Base-by-base conservation (phyloP, 768 basidiomycete genomes). In the Dendrothele bispora region DNA sequence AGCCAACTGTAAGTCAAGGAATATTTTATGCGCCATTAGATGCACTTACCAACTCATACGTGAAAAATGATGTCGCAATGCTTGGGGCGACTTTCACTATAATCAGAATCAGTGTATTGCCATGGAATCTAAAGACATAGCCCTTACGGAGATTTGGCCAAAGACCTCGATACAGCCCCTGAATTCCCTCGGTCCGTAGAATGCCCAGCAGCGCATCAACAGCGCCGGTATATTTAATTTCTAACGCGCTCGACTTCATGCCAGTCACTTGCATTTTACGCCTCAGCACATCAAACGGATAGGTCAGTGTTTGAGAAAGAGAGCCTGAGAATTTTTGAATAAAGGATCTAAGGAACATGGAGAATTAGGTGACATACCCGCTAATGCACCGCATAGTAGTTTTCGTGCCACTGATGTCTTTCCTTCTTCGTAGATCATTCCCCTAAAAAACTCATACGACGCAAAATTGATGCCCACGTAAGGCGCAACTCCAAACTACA, bases 181-280 rank as follows among this genome's bases (percentile, higher is more conserved):
- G 64, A 10, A 88, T 48, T 3, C 95, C 95, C 62, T 98, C 95
- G 1, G 74, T 74, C 29, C 70, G 77, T 14, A 92, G 34, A 39
- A 91, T 91, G 43, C 77, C 75, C 48, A 62, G 64, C 54, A 94
- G 65, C 7, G 91, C 93, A 63, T 94, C 86, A 27, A 91, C 49
- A 5, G 92, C 94, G 7, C 91, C 89, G 35, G 68, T 82, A 66
- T 93, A 95, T 65, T 83, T 83, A 55, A 82, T 70, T 38, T 77
- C 75, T 51, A 81, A 61, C 11, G 75, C 71, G 15, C 77, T 78
- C 11, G 69, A 73, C 56, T 78, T 67, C 83, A 94, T 86, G 11
- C 91, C 91, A 5, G 83, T 78, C 50, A 95, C 90, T 65, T 98
- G 95, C 87, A 98, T 93, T 75, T 98, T 95, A 51, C 95, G 79